A percentile compares a stretch with the other conserved stretches of the same genome.
phyloP scores from a whole-genome alignment of 345 rosid genomes.

The Ricinus communis region DNA sequence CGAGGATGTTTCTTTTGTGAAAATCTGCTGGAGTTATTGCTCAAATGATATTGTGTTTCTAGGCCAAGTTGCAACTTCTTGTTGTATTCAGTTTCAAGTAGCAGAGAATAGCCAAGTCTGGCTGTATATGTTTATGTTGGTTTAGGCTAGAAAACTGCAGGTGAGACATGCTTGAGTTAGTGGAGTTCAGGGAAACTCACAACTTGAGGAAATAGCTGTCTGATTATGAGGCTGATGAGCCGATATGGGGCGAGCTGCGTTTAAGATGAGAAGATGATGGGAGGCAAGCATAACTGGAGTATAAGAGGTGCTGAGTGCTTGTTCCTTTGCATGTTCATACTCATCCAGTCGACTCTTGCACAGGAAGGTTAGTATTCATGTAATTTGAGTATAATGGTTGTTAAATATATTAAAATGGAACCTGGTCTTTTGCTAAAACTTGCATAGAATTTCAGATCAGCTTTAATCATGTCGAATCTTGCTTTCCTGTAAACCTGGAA shows the following conservation, averaged over 20 bases:
- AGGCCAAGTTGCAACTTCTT: background rate
- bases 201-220: slow-evolving; percentile 2
- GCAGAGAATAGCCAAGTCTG: background rate
- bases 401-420: background rate
- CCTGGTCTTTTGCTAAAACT: background rate
- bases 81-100: background rate
- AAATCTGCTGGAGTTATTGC: background rate
- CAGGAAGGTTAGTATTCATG: slow-evolving; percentile 40
- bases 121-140: background rate
- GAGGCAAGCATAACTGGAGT: slow-evolving; percentile 27
- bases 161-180: background rate
- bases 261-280: slow-evolving; percentile 52
- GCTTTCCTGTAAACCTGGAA: background rate
- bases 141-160: background rate
- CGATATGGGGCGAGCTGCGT: slow-evolving; percentile 35
- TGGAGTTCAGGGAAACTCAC: background rate
- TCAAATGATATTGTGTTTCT: background rate
- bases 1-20: background rate
- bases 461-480: background rate
- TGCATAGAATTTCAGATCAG: background rate
- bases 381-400: background rate
- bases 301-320: slow-evolving; percentile 21
- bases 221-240: slow-evolving; percentile 28
- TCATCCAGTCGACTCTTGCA: slow-evolving; percentile 37
- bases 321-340: slow-evolving; percentile 31